Conservation (phyloP, 2,329 filamentous ascomycete genomes). For the Talaromyces sp. region DNA sequence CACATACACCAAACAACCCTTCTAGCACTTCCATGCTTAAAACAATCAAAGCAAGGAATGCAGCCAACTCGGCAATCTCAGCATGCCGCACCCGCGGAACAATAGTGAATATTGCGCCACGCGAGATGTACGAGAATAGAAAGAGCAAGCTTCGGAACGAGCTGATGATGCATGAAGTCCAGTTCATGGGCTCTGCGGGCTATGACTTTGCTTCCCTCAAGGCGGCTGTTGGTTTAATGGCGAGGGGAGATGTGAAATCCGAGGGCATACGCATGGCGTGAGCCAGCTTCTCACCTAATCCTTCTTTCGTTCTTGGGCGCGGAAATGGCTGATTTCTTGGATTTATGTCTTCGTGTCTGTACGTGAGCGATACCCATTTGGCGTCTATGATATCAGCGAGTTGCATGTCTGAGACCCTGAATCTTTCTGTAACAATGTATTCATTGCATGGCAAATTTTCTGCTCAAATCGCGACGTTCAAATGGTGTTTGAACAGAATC, state of each 20-base stretch:
- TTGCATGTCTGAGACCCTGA: too few relatives aligned
- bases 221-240: neutral
- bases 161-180: slow-evolving; percentile 2
- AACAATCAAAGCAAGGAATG: neutral
- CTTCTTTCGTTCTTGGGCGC: neutral
- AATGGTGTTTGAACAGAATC: neutral
- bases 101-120: neutral
- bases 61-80: neutral
- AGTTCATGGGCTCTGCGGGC: neutral
- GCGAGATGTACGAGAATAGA: neutral
- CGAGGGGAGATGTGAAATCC: neutral
- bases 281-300: neutral
- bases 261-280: neutral
- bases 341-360: neutral
- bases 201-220: neutral
- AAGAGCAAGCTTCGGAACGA: neutral
- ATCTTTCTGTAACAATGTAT: too few relatives aligned
- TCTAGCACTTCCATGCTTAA: neutral
- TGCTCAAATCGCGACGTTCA: neutral
- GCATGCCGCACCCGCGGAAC: slow-evolving; percentile 2
- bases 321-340: neutral
- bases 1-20: neutral
- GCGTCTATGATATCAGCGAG: neutral
- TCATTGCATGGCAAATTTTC: neutral
- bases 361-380: neutral